Base-by-base conservation (phyloP, 148 eudicot species). In the Rhododendron mucronatum region DNA sequence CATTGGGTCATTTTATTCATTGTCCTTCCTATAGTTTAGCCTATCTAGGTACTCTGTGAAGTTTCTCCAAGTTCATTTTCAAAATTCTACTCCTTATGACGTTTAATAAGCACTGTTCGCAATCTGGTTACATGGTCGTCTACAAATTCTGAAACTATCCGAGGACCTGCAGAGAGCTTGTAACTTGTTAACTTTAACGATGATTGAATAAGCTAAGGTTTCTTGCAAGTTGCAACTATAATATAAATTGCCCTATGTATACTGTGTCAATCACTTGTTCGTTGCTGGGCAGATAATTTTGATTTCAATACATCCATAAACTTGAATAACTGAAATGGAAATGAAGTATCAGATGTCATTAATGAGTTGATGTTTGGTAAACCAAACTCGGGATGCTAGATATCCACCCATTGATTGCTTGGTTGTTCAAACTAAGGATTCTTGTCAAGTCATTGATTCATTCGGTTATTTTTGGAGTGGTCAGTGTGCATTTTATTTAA, bases 181-280 rank as follows among this genome's bases (percentile, higher is more conserved):
- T 37, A 71, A 69, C n/a, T 45, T 47, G 59, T 83, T 26, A 33
- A 84, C 7, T 63, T 61, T 82, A 53, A 37, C 0, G 1, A 41
- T 16, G 45, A 61, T 61, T 82, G 26, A 37, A 61, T 30, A 37
- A 57, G 51, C 14, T 10, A 57, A 81, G 41, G 35, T 48, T 28
- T 50, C 82, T 50, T 80, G 82, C 82, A 80, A 48, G 23, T 28
- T 80, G 82, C 82, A 80, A 48, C 39, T 28, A 26, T 50, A 30
- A 33, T 50, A 80, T 23, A 39, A 3, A 44, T 20, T 12, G 33
- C 26, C 30, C 82, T 6, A 78, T 1, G 57, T n/a, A 78, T 78
- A 26, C 26, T 21, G 53, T 2, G 21, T 47, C 82, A 47, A n/a
- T 50, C 82, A 47, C 59, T n/a, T 45, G 53, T 47, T 78, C 7